Evolutionary conservation across 2,329 filamentous ascomycete species (phyloP).

Genomic region (Monilinia laxa): DNA sequence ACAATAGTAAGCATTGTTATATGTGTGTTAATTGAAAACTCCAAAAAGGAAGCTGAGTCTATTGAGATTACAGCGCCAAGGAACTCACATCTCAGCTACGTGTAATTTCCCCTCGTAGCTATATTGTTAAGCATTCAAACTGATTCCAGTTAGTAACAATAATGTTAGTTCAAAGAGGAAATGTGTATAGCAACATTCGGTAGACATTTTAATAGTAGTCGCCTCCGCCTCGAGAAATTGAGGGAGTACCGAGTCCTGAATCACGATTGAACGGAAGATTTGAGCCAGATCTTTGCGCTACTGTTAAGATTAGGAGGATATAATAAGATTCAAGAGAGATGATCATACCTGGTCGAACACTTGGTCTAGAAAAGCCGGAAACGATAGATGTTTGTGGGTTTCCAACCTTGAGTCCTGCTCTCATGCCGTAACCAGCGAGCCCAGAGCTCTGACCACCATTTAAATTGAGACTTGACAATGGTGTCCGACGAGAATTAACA

Average conservation of each 20-base stretch:
- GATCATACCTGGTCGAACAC: conserved; percentile 35
- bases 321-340: background rate
- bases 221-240: conserved; percentile 18
- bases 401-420: conserved; percentile 41
- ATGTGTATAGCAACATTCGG: background rate
- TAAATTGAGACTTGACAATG: conserved; percentile 29
- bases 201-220: conserved; percentile 12
- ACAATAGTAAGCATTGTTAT: background rate
- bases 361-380: conserved; percentile 28
- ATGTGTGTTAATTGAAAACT: background rate
- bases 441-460: conserved; percentile 30
- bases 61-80: background rate
- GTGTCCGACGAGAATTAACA: conserved; percentile 29
- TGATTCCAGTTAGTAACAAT: background rate
- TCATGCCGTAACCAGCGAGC: conserved; percentile 41
- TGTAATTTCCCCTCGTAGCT: background rate
- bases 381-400: conserved; percentile 29
- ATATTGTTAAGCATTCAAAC: background rate
- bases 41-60: background rate
- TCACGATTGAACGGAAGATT: conserved; percentile 25
- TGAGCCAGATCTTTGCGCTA: conserved; percentile 33
- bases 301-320: conserved; percentile 24
- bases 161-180: background rate
- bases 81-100: background rate
- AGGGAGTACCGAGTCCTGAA: conserved; percentile 26